Conservation (phyloP, 2,329 filamentous ascomycete species). For the Coniochaeta sp. region DNA sequence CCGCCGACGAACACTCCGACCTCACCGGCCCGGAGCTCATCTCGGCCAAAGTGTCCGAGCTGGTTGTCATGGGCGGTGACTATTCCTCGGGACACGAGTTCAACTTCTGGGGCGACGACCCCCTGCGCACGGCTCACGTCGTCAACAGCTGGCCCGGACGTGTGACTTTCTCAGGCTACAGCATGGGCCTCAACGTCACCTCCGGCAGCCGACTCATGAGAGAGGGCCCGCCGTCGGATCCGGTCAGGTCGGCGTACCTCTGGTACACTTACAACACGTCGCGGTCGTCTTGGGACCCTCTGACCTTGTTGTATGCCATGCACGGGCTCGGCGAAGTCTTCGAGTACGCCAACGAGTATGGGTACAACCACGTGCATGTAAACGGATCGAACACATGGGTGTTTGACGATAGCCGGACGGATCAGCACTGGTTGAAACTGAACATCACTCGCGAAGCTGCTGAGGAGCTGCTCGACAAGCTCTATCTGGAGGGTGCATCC, state of each 20-base stretch:
- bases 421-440: slow-evolving; percentile 32
- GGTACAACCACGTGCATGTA: slow-evolving; percentile 30
- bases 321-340: slow-evolving; percentile 27
- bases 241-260: slow-evolving; percentile 28
- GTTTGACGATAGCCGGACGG: slow-evolving; percentile 21
- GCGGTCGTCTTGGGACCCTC: slow-evolving; percentile 32
- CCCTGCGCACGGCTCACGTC: slow-evolving; percentile 30
- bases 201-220: slow-evolving; percentile 29
- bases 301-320: slow-evolving; percentile 32
- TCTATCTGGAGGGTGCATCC: slow-evolving; percentile 18
- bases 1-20: slow-evolving; percentile 28
- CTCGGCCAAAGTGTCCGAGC: slow-evolving; percentile 34
- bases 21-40: slow-evolving; percentile 34
- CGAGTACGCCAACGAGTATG: slow-evolving; percentile 25
- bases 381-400: slow-evolving; percentile 38
- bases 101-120: slow-evolving; percentile 38
- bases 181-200: slow-evolving; percentile 33
- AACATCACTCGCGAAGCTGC: slow-evolving; percentile 21
- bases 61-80: slow-evolving; percentile 44
- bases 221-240: slow-evolving; percentile 22
- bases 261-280: slow-evolving; percentile 29
- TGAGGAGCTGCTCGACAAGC: slow-evolving; percentile 19
- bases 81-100: slow-evolving; percentile 40
- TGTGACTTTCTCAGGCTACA: slow-evolving; percentile 29
- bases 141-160: slow-evolving; percentile 33